phyloP scores from a whole-genome alignment of 768 basidiomycete genomes.

The Suillus occidentalis region DNA sequence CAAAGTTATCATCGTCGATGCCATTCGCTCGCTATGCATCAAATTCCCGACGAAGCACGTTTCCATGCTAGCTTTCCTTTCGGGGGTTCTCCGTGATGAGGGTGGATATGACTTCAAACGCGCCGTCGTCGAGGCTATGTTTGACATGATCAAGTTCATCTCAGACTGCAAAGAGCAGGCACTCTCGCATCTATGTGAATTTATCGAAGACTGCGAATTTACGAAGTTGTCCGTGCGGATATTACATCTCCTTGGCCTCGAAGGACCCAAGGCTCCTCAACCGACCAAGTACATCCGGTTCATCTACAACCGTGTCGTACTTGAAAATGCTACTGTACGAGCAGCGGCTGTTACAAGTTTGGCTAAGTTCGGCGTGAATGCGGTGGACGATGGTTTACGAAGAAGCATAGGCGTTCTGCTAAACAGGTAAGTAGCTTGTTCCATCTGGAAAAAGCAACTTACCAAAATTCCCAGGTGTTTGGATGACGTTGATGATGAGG shows the following conservation, averaged over 20 bases:
- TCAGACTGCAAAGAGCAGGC: constrained; percentile 95
- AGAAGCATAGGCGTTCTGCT: constrained; percentile 87
- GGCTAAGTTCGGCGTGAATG: constrained; percentile 95
- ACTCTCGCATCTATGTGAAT: constrained; percentile 96
- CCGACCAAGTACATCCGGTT: constrained; percentile 99
- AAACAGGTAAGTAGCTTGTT: constrained; percentile 52
- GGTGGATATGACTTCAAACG: constrained; percentile 99
- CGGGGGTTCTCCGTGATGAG: constrained; percentile 95
- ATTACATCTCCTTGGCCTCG: constrained; percentile 90
- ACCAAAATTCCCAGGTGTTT: constrained; percentile 61
- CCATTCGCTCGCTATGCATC: constrained; percentile 96
- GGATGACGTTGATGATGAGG: constrained; percentile 98
- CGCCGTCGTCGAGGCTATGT: constrained; percentile 98
- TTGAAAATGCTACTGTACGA: constrained; percentile 97
- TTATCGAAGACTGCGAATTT: constrained; percentile 99
- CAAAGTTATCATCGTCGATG: constrained; percentile 99
- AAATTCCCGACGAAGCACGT: constrained; percentile 98
- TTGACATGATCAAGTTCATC: constrained; percentile 99
- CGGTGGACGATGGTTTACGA: constrained; percentile 72
- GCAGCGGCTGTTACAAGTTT: constrained; percentile 94
- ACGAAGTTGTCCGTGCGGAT: constrained; percentile 98
- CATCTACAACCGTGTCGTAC: constrained; percentile 98
- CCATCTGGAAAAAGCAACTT: not conserved
- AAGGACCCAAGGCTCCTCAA: constrained; percentile 94
- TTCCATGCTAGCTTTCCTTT: constrained; percentile 96